phyloP scores from a whole-genome alignment of 192 early-diverging fungal species.

The Umbelopsis sp. region DNA sequence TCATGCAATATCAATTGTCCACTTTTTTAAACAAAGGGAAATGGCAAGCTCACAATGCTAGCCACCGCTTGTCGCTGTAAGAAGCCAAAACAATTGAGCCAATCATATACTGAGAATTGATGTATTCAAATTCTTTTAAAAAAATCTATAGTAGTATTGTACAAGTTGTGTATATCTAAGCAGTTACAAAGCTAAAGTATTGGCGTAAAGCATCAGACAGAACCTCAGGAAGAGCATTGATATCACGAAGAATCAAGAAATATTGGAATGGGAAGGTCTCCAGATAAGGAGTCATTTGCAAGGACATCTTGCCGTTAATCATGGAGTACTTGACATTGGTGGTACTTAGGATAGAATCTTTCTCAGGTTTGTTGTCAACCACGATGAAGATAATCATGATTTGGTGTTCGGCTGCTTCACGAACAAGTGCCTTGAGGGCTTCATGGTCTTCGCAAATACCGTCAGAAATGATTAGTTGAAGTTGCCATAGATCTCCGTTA shows the following conservation, averaged over 20 bases:
- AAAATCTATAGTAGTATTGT: too few relatives aligned
- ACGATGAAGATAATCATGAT: conserved; percentile 98
- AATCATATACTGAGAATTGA: not conserved
- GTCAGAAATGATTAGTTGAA: conserved; percentile 95
- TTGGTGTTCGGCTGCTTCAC: conserved; percentile 78
- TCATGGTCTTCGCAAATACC: conserved; percentile 96
- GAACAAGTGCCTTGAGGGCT: conserved; percentile 78
- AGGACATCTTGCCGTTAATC: conserved; percentile 57
- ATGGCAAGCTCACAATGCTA: too few relatives aligned
- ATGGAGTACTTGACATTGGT: conserved; percentile 82
- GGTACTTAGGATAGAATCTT: conserved; percentile 89
- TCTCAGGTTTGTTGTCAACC: conserved; percentile 80
- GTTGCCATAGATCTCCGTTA: conserved; percentile 89
- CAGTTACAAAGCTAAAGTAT: conserved; percentile 87
- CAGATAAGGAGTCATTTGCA: conserved; percentile 83
- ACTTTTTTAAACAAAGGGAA: not conserved
- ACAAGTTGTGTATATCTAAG: conserved; percentile 4
- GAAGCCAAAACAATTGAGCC: not conserved
- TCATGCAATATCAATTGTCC: not conserved
- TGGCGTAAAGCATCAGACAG: conserved; percentile 93
- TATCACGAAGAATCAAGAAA: conserved; percentile 89
- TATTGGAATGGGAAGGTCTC: conserved; percentile 99
- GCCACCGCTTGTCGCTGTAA: too few relatives aligned
- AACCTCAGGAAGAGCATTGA: conserved; percentile 84
- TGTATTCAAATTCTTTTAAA: not conserved